Evolutionary conservation across 371 early-diverging fungal species (phyloP), one percentile per base, ranked within the genome.

Genomic region (Phascolomyces articulosus): DNA sequence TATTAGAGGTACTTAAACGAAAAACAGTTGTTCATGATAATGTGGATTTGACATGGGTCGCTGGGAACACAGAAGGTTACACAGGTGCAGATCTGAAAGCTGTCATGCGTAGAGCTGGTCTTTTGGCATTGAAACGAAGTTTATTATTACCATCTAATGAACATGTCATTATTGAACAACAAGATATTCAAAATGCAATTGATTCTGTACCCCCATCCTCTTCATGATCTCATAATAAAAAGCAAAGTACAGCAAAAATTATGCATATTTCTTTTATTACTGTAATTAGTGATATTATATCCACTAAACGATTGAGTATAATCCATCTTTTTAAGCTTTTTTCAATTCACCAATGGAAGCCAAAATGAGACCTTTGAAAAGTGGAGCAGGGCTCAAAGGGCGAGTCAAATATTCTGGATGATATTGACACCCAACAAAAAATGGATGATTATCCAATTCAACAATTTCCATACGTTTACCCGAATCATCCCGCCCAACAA

Each of bases 381-480:
- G 87, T 38, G 99, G 96, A 27, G 92, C 90, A 3, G 99, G 99
- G 65, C 78, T 87, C 55, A 96, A 79, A 11, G 99, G 99, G 56
- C 97, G 92, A 48, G 98, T 97, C 59, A 94, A 85, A 82, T 98
- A 98, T 83, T 99, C 99, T 31, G 99, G 99, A 69, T 99, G 99
- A 79, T 92, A 99, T 86, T 99, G 99, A 44, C 92, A 93, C 48
- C 93, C 99, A 53, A 99, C 91, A 82, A 91, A 99, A 85, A 91
- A 99, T 10, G 97, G 96, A 79, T 99, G 99, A 63, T 89, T 90
- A 6, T 82, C 85, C 51, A 96, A 71, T 85, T 99, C 99, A 29
- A 99, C 78, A 63, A 98, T 95, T 79, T 99, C 98, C 95, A 99
- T 98, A 62, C 98, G 93, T 72, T 95, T 88, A 24, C 95, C 96